These are phyloP conservation scores for Leishmania braziliensis DNA, from an alignment of 208 protist species.

Conservation along the genomic window DNA sequence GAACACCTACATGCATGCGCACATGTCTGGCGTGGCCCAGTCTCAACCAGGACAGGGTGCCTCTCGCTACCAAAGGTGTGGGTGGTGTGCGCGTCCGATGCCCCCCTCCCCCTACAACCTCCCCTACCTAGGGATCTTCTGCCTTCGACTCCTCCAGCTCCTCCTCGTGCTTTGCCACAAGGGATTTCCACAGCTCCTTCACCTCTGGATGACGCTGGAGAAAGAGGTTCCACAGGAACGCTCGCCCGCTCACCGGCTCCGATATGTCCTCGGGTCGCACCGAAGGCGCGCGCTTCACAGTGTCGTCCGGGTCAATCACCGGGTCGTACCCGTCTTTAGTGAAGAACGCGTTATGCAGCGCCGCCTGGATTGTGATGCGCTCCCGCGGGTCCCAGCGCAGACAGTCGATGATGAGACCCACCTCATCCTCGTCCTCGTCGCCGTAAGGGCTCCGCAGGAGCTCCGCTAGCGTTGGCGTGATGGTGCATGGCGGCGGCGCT, in stretches of 20 bases:
- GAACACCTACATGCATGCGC: background rate
- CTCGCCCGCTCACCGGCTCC: conserved; percentile 61
- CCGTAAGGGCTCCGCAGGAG: conserved; percentile 61
- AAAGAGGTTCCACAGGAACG: conserved; percentile 83
- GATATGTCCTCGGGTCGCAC: conserved; percentile 62
- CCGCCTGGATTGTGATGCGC: conserved; percentile 69
- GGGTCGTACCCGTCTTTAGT: conserved; percentile 69
- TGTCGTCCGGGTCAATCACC: conserved; percentile 66
- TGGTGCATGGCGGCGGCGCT: conserved; percentile 9
- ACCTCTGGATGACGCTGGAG: conserved; percentile 80
- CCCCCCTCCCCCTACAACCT: background rate
- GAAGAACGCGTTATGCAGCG: conserved; percentile 86
- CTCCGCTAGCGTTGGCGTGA: conserved; percentile 26
- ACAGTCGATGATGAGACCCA: conserved; percentile 65
- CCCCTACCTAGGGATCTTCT: background rate
- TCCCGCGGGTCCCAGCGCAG: conserved; percentile 75
- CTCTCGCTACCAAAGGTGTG: background rate
- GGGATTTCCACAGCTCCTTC: conserved; percentile 55
- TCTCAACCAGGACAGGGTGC: background rate
- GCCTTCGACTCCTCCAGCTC: conserved; percentile 18
- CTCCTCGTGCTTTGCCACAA: conserved; percentile 50
- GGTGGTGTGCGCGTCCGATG: background rate
- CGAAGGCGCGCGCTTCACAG: conserved; percentile 48
- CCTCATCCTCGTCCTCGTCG: conserved; percentile 77
- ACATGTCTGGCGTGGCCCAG: background rate